Conservation (phyloP, 768 basidiomycete species). For the Artomyces pyxidatus region DNA sequence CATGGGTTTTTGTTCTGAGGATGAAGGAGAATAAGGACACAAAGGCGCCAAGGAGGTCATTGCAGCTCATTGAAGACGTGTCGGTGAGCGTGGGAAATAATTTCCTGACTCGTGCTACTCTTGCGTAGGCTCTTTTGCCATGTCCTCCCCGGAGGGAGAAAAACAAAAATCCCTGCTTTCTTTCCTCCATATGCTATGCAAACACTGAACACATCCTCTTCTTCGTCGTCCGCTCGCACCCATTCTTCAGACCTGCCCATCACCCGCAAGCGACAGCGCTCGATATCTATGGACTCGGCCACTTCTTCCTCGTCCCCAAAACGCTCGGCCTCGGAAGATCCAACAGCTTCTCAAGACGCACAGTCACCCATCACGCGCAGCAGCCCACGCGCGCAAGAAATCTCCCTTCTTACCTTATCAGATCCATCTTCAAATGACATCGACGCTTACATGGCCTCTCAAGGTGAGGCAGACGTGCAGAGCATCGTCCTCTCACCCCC, state of each 20-base stretch:
- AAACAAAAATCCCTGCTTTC: too few relatives aligned
- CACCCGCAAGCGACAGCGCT: constrained; percentile 39
- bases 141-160: too few relatives aligned
- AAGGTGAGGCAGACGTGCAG: constrained; percentile 20
- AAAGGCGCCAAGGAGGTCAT: too few relatives aligned
- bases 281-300: constrained; percentile 67
- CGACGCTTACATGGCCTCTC: constrained; percentile 39
- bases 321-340: constrained; percentile 67
- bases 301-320: constrained; percentile 68
- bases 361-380: constrained; percentile 26
- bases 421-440: constrained; percentile 40
- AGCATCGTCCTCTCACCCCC: background rate
- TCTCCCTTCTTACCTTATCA: constrained; percentile 13
- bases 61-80: too few relatives aligned
- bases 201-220: background rate
- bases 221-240: background rate
- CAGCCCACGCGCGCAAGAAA: constrained; percentile 21
- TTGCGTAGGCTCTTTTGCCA: too few relatives aligned
- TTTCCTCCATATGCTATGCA: background rate
- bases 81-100: too few relatives aligned
- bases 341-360: constrained; percentile 32
- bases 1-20: too few relatives aligned
- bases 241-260: background rate
- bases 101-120: too few relatives aligned
- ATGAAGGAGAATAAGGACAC: too few relatives aligned